Evolutionary conservation across 2,329 filamentous ascomycete genomes (phyloP).

Genomic region (Sporothrix phasma): DNA sequence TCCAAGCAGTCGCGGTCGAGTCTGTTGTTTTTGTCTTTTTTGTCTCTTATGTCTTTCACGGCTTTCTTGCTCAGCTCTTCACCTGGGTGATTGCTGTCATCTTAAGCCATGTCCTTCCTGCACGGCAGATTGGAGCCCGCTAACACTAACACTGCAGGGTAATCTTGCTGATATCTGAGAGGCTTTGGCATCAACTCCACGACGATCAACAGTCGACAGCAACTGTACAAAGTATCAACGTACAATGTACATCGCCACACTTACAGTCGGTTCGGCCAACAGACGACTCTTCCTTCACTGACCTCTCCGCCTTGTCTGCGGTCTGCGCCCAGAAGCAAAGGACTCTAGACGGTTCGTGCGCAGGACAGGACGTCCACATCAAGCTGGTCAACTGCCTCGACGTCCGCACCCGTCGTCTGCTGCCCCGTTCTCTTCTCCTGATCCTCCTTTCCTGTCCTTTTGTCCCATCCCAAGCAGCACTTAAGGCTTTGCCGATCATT

Average conservation of each 20-base stretch:
- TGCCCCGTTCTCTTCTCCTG: not conserved
- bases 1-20: no score
- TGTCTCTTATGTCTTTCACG: not conserved
- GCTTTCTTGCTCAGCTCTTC: not conserved
- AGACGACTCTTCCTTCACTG: not conserved
- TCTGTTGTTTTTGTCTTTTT: not conserved
- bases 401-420: not conserved
- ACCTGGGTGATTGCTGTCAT: not conserved
- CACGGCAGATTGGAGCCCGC: not conserved
- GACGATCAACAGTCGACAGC: not conserved
- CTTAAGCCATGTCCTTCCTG: not conserved
- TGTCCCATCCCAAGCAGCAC: not conserved
- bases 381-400: not conserved
- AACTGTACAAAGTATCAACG: not conserved
- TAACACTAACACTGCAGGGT: not conserved
- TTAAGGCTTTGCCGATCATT: not conserved
- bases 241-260: not conserved
- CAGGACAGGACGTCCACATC: not conserved
- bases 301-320: not conserved
- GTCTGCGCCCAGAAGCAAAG: not conserved
- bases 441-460: no score
- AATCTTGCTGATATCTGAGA: not conserved
- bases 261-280: not conserved
- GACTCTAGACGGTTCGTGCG: no score
- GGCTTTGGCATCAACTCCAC: not conserved